Evolutionary conservation across 2,329 filamentous ascomycete species (phyloP), one percentile per base, ranked within the genome.

Genomic region (Pseudocercospora cruenta): DNA sequence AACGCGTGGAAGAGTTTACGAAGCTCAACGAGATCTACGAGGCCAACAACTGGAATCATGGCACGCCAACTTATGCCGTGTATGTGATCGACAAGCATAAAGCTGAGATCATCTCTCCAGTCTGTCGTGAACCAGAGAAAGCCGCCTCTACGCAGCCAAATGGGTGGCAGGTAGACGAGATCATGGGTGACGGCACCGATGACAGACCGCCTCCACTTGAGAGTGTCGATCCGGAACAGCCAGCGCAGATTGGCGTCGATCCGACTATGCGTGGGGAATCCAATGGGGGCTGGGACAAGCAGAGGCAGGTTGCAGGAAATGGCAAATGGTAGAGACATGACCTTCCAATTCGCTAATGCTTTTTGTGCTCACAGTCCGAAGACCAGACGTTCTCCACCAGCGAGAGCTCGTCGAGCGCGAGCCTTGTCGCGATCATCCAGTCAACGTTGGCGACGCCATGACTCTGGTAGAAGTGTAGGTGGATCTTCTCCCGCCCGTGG

Each of bases 51-150:
- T 78, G 78, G 69, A 79, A 89, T 80, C 79, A 86, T 0, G 91
- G 92, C 4, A 94, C 93, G 58, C 92, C 93, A 1, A 93, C 93
- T 75, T 93, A 91, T 75, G 85, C 95, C 22, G 92, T 93, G 49
- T 96, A 96, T 73, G 89, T 96, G n/a, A 85, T 86, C 51, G 90
- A 91, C 60, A 82, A 87, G 36, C 80, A 86, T 71, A 89, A 88
- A 73, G 82, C 87, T 53, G 78, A 86, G 14, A 76, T 88, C 21
- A 86, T 88, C 3, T 81, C 89, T 63, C 74, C 78, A 5, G 69
- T 79, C 3, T 78, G 77, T 62, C 74, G 78, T 10, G 65, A 66
- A 9, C 76, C 74, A 3, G 73, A 76, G 49, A 12, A 64, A 22
- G 33, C 45, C 4, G 62, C 64, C 6, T 43, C 58, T 0, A n/a